Evolutionary conservation across 108 stramenopile species (phyloP).

Genomic region (Poteriospumella lacustris): DNA sequence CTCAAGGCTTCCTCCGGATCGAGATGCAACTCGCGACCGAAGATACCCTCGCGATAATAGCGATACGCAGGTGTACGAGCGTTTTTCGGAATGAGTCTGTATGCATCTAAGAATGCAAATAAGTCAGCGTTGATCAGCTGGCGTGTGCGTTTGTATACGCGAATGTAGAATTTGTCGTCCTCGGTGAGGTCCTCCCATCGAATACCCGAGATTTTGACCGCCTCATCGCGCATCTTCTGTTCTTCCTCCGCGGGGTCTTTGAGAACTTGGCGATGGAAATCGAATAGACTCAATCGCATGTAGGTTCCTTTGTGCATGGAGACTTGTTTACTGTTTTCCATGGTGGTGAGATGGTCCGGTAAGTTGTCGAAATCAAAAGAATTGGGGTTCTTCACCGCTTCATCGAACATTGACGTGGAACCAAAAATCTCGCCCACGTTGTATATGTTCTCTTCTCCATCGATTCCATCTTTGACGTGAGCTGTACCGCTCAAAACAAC

Average conservation of each 20-base stretch:
- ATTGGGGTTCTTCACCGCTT: neutral
- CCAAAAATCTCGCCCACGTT: neutral
- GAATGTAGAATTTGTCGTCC: neutral
- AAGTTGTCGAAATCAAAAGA: neutral
- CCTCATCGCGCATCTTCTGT: neutral
- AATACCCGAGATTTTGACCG: neutral
- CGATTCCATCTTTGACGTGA: neutral
- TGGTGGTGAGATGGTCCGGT: neutral
- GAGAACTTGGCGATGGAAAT: neutral
- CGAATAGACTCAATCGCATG: neutral
- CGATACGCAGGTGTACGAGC: neutral
- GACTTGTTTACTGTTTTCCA: no score
- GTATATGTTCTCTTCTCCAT: neutral
- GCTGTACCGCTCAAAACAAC: neutral
- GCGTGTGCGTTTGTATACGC: neutral
- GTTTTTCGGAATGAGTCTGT: neutral
- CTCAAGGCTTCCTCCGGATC: neutral
- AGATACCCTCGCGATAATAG: neutral
- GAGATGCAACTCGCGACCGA: neutral
- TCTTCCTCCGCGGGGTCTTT: neutral
- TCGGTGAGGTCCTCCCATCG: neutral
- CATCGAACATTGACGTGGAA: neutral
- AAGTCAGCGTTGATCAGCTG: neutral
- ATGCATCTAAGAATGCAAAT: neutral
- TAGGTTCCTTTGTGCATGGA: neutral